Percentiles rank a stretch among this genome's conserved stretches.
Evolutionary conservation across 192 early-diverging fungal genomes (phyloP).

Genomic region (Coemansia sp.): DNA sequence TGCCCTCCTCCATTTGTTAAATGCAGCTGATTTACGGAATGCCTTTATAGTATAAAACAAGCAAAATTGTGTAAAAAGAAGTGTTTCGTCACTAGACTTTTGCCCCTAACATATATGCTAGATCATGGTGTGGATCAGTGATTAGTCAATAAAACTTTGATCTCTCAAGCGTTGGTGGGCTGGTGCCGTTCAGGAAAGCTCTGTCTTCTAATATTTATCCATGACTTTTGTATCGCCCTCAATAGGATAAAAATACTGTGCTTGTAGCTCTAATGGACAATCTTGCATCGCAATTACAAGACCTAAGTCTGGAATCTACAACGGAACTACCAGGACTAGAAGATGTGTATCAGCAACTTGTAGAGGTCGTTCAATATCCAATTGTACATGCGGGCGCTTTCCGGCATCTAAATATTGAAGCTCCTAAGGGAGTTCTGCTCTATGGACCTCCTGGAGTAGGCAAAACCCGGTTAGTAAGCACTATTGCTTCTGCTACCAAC

Average conservation of each 20-base stretch:
- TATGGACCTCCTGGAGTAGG: constrained; percentile 96
- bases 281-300: constrained; percentile 6
- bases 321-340: constrained; percentile 67
- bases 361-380: constrained; percentile 78
- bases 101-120: too few species aligned
- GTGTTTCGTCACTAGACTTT: too few species aligned
- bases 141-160: too few species aligned
- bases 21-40: constrained; percentile 1
- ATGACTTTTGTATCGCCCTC: too few species aligned
- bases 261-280: constrained; percentile 1
- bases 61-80: background rate
- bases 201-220: too few species aligned
- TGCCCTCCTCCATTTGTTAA: constrained; percentile 11
- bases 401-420: constrained; percentile 66
- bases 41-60: background rate
- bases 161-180: too few species aligned
- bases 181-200: too few species aligned
- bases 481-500: constrained; percentile 60
- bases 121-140: too few species aligned
- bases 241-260: too few species aligned
- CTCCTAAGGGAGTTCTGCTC: constrained; percentile 82
- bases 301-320: background rate
- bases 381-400: constrained; percentile 64
- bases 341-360: constrained; percentile 65
- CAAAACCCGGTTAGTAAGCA: constrained; percentile 82